phyloP scores from a whole-genome alignment of 2,329 filamentous ascomycete species.

The Cercospora nicotianae region DNA sequence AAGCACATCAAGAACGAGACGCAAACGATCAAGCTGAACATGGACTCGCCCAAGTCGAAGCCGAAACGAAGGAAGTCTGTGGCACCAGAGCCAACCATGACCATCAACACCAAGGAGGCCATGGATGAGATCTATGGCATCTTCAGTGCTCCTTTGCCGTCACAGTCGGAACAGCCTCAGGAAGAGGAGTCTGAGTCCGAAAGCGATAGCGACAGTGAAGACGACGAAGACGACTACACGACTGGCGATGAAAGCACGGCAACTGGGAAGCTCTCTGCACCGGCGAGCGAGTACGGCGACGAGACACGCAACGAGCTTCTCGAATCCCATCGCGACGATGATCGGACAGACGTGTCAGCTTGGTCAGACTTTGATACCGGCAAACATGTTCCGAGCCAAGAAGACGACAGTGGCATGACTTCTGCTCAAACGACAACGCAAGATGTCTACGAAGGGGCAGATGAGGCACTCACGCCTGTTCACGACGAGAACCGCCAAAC shows the following conservation, averaged over 20 bases:
- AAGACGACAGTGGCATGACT: slow-evolving; percentile 42
- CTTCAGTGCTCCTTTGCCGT: slow-evolving; percentile 80
- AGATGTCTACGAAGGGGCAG: slow-evolving; percentile 38
- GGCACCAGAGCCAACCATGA: slow-evolving; percentile 95
- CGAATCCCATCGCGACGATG: slow-evolving; percentile 38
- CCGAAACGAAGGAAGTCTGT: slow-evolving; percentile 72
- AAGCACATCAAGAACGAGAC: slow-evolving; percentile 76
- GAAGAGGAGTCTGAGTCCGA: slow-evolving; percentile 64
- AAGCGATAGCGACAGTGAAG: slow-evolving; percentile 51
- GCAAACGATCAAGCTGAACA: slow-evolving; percentile 90
- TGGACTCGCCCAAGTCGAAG: slow-evolving; percentile 83
- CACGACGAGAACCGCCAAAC: slow-evolving; percentile 51
- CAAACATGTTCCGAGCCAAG: slow-evolving; percentile 63
- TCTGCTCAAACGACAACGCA: slow-evolving; percentile 37
- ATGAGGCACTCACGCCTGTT: slow-evolving; percentile 48
- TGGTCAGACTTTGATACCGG: slow-evolving; percentile 86
- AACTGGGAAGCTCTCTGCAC: slow-evolving; percentile 65
- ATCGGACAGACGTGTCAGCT: slow-evolving; percentile 60
- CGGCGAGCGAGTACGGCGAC: slow-evolving; percentile 65
- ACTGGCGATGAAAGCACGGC: slow-evolving; percentile 82
- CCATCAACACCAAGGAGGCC: slow-evolving; percentile 88
- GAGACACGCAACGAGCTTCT: slow-evolving; percentile 58
- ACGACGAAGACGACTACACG: slow-evolving; percentile 48
- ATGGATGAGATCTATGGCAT: slow-evolving; percentile 98
- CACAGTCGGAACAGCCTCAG: slow-evolving; percentile 48